Conservation (phyloP, 2,329 filamentous ascomycete species). For the Penicillium sp. region DNA sequence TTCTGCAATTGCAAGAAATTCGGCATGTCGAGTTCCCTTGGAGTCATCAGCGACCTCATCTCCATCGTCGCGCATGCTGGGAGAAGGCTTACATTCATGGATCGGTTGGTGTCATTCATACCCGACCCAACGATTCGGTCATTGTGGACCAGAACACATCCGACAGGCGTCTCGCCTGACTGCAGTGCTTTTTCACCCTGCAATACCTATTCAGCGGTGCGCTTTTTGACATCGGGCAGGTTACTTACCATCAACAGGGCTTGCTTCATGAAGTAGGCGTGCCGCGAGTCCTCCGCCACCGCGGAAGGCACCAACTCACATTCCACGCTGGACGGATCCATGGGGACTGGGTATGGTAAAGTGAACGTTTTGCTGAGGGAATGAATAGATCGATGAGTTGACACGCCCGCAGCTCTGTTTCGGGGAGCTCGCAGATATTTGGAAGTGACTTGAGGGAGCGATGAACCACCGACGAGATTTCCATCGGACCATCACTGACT, state of each 20-base stretch:
- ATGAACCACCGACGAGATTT: neutral
- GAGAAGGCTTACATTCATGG: constrained; percentile 56
- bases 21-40: constrained; percentile 88
- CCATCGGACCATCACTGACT: neutral
- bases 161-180: constrained; percentile 90
- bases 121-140: constrained; percentile 76
- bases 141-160: constrained; percentile 84
- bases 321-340: constrained; percentile 3
- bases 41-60: constrained; percentile 31
- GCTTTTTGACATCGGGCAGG: neutral
- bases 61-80: neutral
- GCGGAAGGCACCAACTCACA: neutral
- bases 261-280: constrained; percentile 71
- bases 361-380: neutral
- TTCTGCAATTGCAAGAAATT: constrained; percentile 78
- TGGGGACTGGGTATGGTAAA: neutral
- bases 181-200: constrained; percentile 79
- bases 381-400: neutral
- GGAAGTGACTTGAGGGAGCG: neutral
- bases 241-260: constrained; percentile 73
- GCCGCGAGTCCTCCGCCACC: constrained; percentile 28
- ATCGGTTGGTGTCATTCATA: constrained; percentile 96
- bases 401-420: neutral
- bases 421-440: neutral
- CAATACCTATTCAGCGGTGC: constrained; percentile 3